Evolutionary conservation across 169 alveolate genomes (phyloP).

Genomic region (Amoebophrya sp.): DNA sequence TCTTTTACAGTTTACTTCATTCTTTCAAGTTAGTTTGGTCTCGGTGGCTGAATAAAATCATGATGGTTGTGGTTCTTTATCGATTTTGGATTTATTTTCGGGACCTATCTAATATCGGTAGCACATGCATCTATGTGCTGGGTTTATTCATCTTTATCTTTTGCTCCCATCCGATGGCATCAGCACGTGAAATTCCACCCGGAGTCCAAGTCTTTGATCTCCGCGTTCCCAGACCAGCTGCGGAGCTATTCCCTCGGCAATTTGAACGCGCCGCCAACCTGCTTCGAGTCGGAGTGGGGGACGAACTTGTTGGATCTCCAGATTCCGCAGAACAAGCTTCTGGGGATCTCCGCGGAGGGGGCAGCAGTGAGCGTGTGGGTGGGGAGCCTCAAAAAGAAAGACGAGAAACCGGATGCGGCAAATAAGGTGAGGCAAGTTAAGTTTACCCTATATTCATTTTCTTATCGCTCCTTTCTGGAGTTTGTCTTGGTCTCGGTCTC

Average conservation of each 20-base stretch:
- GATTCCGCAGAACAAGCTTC: not conserved
- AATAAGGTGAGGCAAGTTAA: not conserved
- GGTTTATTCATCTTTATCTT: not conserved
- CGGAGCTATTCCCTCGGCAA: not conserved
- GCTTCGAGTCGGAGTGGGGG: not conserved
- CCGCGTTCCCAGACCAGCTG: not conserved
- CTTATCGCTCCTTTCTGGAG: no score
- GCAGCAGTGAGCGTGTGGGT: not conserved
- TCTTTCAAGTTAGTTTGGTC: not conserved
- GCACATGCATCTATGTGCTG: not conserved
- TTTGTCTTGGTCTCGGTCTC: no score
- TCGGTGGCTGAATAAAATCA: not conserved
- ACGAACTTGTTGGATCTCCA: not conserved
- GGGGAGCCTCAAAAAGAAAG: not conserved
- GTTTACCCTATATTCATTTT: no score
- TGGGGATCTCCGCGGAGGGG: not conserved
- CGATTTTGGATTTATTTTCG: no score
- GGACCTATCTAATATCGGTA: not conserved
- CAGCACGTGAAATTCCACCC: not conserved
- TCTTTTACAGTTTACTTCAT: not conserved
- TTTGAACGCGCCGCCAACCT: not conserved
- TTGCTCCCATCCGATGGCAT: not conserved
- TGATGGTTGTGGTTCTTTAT: no score
- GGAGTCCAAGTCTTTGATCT: not conserved
- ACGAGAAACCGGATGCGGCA: not conserved